Conservation (phyloP, 2,329 filamentous ascomycete genomes). For the Teratosphaeria epicoccoides region DNA sequence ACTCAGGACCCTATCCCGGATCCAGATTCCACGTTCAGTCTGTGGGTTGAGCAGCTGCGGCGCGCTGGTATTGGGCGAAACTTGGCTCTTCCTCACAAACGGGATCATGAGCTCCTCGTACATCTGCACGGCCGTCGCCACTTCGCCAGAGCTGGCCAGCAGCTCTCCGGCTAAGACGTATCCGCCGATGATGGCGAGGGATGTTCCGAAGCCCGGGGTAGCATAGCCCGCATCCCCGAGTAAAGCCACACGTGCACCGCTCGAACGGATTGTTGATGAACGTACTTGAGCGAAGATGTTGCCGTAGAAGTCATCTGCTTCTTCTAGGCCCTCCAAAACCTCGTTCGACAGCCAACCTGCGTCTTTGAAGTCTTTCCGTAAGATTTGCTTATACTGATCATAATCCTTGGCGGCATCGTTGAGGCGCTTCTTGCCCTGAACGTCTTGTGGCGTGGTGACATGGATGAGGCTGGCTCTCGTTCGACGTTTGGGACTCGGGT, state of each 20-base stretch:
- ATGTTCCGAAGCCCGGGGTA: slow-evolving; percentile 15
- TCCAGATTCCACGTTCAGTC: slow-evolving; percentile 19
- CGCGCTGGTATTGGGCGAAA: not conserved
- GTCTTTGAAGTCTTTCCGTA: slow-evolving; percentile 17
- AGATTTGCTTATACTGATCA: slow-evolving; percentile 12
- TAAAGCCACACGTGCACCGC: slow-evolving; percentile 20
- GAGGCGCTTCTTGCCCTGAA: slow-evolving; percentile 19
- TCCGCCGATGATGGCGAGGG: slow-evolving; percentile 15
- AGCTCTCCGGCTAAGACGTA: slow-evolving; percentile 21
- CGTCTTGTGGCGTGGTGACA: slow-evolving; percentile 9
- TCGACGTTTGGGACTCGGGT: slow-evolving; percentile 10
- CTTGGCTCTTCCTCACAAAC: slow-evolving; percentile 11
- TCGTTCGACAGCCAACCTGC: slow-evolving; percentile 25
- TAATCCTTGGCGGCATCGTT: slow-evolving; percentile 15
- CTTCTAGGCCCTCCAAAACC: slow-evolving; percentile 28
- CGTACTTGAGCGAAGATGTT: slow-evolving; percentile 19
- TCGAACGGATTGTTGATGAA: slow-evolving; percentile 24
- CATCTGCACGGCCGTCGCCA: slow-evolving; percentile 7
- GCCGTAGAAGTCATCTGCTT: slow-evolving; percentile 20
- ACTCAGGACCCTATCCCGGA: slow-evolving; percentile 13
- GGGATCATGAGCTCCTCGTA: slow-evolving; percentile 13
- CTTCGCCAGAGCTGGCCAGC: slow-evolving; percentile 3
- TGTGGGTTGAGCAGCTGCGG: slow-evolving; percentile 23
- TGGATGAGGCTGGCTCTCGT: slow-evolving; percentile 10
- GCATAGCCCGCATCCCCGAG: slow-evolving; percentile 18